Base-by-base conservation (phyloP, 345 rosid species). In the Viola odorata region DNA sequence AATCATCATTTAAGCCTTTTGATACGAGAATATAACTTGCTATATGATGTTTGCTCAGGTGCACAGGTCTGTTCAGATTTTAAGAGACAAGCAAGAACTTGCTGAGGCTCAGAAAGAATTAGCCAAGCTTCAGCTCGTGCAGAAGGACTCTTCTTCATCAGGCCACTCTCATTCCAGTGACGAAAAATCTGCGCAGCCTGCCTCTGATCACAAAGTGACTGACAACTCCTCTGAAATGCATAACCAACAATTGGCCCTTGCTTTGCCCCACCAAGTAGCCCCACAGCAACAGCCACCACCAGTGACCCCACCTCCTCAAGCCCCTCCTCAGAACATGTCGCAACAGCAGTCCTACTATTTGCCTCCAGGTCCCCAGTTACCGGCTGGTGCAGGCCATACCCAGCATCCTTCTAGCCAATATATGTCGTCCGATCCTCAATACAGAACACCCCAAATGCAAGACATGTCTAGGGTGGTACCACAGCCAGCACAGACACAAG, bases 1-100 rank as follows among this genome's bases (percentile, higher is more conserved):
- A 23, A 23, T 23, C 8, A 13, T 44, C 45, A 9, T 37, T 60
- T 7, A 23, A 44, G 45, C 53, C 44, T 13, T 57, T 47, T 61
- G 53, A 45, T 55, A 44, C 58, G 13, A 37, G 50, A 54, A n/a
- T 14, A 8, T 72, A 42, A 65, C 5, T 38, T 52, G 7, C 17
- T 53, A 41, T 69, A 12, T 45, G 52, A 55, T 69, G 52, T 48
- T 17, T 57, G 39, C 41, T 81, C 79, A 95, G 99, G 99, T 95
- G 66, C 96, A 91, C 70, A 84, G 98, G 73, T 95, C 99, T 53
- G 94, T 95, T 61, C 99, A 95, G 84, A 85, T 95, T 68, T 77
- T 95, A 12, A 85, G 98, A 72, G 99, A 95, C 77, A 95, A 91
- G 75, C 99, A 95, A 83, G 99, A 95, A 73, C 87, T 91, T 59